phyloP scores from a whole-genome alignment of 768 basidiomycete genomes.

The Glaciozyma antarctica region DNA sequence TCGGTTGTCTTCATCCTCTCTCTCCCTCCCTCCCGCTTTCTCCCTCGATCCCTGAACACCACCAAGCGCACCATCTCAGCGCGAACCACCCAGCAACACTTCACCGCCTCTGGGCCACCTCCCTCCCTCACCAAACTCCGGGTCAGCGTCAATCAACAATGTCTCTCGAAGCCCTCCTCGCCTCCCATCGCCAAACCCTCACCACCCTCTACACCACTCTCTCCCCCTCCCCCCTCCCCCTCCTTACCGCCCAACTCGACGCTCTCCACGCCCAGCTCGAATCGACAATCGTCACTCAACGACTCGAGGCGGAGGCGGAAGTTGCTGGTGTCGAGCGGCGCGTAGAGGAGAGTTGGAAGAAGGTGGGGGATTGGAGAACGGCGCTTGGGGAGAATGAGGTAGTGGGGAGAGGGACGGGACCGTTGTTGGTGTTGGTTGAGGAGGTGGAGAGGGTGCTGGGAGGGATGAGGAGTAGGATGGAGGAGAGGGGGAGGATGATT shows the following conservation, averaged over 20 bases:
- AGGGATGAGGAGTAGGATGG: conserved; percentile 45
- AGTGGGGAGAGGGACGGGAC: conserved; percentile 45
- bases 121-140: too few species aligned
- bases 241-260: not conserved
- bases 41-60: too few species aligned
- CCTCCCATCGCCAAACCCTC: conserved; percentile 17
- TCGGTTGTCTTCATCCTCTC: too few species aligned
- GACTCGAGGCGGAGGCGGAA: conserved; percentile 9
- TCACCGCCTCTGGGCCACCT: too few species aligned
- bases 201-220: conserved; percentile 32
- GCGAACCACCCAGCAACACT: too few species aligned
- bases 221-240: conserved; percentile 5
- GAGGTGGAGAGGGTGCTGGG: conserved; percentile 38
- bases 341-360: conserved; percentile 69
- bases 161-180: conserved; percentile 3
- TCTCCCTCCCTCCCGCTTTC: too few species aligned
- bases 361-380: conserved; percentile 58
- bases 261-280: not conserved
- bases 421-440: not conserved
- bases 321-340: conserved; percentile 41
- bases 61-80: too few species aligned
- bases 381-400: conserved; percentile 51
- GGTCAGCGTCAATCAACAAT: not conserved
- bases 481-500: conserved; percentile 35
- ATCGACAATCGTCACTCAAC: conserved; percentile 3